Percentiles rank a stretch among this genome's conserved stretches.
Evolutionary conservation across 257 asterid species (phyloP).

Genomic region (Solanum sitiens): DNA sequence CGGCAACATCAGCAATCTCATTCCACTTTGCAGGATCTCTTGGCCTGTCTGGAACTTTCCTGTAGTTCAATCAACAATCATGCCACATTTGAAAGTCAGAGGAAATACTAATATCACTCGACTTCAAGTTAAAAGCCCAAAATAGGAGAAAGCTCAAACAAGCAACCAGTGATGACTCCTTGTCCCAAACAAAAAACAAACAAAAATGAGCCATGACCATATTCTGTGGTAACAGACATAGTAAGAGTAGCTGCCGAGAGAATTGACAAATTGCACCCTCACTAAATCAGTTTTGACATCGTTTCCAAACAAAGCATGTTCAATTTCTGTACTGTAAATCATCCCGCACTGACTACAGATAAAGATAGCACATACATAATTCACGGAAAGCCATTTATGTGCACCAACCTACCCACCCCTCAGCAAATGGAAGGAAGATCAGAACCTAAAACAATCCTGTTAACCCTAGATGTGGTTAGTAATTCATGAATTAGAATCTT

Average conservation of each 20-base stretch:
- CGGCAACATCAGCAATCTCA: conserved; percentile 83
- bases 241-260: neutral
- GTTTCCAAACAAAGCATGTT: neutral
- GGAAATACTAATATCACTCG: neutral
- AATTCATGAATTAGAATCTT: neutral
- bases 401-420: neutral
- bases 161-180: neutral
- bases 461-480: neutral
- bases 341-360: neutral
- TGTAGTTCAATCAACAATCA: conserved; percentile 8
- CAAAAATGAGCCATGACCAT: neutral
- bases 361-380: neutral
- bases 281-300: neutral
- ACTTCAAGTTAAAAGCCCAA: neutral
- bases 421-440: neutral
- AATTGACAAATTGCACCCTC: neutral
- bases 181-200: neutral
- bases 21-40: conserved; percentile 95
- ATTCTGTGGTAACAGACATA: neutral
- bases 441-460: neutral
- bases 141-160: neutral
- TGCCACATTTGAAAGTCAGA: neutral
- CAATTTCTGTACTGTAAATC: neutral
- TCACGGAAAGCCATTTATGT: neutral
- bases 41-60: conserved; percentile 93